phyloP scores from a whole-genome alignment of 75 land plant genomes.

The Gnetum montanum region DNA sequence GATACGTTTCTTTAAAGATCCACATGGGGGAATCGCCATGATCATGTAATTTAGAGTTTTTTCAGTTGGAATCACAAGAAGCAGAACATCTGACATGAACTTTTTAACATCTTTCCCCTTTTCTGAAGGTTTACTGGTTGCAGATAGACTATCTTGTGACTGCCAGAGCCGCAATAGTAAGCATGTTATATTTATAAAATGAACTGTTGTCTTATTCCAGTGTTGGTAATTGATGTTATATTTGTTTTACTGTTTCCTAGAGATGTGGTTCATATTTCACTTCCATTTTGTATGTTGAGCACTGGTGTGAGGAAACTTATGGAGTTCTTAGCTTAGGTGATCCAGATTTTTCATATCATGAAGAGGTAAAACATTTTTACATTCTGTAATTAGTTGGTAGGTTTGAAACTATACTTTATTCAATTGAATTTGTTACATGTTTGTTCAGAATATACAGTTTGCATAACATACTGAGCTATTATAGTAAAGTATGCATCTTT shows the following conservation, averaged over 20 bases:
- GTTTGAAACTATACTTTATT: background rate
- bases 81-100: too few relatives aligned
- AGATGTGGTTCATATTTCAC: constrained; percentile 86
- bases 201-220: background rate
- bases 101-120: too few relatives aligned
- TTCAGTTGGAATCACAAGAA: too few relatives aligned
- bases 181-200: constrained; percentile 12
- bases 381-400: background rate
- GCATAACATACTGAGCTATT: too few relatives aligned
- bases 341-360: constrained; percentile 70
- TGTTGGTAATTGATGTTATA: background rate
- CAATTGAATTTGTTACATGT: too few relatives aligned
- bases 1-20: too few relatives aligned
- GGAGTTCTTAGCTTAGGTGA: constrained; percentile 57
- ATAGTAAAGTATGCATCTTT: background rate
- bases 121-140: constrained; percentile 91
- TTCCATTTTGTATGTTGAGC: constrained; percentile 78
- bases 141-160: constrained; percentile 79
- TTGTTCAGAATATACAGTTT: too few relatives aligned
- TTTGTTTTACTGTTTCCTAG: constrained; percentile 24
- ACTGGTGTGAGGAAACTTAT: constrained; percentile 95
- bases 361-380: constrained; percentile 30
- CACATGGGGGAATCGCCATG: too few relatives aligned
- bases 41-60: too few relatives aligned
- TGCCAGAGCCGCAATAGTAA: constrained; percentile 81